phyloP scores from a whole-genome alignment of 306 rosid species.

The Boehmeria nivea region DNA sequence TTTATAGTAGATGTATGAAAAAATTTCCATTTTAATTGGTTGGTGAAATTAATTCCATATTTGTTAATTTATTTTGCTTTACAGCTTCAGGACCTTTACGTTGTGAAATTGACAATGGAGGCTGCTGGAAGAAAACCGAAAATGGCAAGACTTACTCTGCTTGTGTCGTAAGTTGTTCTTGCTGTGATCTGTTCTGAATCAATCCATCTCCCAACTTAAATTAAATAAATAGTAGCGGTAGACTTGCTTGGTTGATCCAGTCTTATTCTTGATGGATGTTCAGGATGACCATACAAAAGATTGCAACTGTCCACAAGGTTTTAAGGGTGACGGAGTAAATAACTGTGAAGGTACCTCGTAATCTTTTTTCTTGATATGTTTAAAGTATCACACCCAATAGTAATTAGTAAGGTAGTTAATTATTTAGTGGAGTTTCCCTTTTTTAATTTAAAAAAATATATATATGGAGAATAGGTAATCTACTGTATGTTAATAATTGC shows the following conservation, averaged over 20 bases:
- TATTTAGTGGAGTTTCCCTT: too few relatives aligned
- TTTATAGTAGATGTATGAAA: neutral
- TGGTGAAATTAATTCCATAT: neutral
- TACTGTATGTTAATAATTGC: too few relatives aligned
- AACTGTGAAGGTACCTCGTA: conserved; percentile 69
- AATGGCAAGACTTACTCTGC: conserved; percentile 66
- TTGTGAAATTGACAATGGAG: conserved; percentile 83
- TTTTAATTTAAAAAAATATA: too few relatives aligned
- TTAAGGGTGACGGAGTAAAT: conserved; percentile 71
- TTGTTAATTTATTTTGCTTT: conserved; percentile 12
- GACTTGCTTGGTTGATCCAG: neutral
- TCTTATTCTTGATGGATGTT: conserved; percentile 14
- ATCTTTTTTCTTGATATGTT: neutral
- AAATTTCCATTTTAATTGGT: neutral
- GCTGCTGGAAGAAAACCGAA: conserved; percentile 73
- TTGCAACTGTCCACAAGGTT: conserved; percentile 85
- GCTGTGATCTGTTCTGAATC: neutral
- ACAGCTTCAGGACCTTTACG: conserved; percentile 80
- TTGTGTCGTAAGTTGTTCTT: conserved; percentile 57
- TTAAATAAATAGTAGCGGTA: neutral
- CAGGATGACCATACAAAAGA: conserved; percentile 71
- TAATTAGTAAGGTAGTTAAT: neutral
- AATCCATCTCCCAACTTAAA: neutral
- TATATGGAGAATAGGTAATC: too few relatives aligned
- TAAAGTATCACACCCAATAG: neutral